These are phyloP conservation scores for Salix exigua DNA, from an alignment of 345 rosid genomes.

Conservation along the genomic window DNA sequence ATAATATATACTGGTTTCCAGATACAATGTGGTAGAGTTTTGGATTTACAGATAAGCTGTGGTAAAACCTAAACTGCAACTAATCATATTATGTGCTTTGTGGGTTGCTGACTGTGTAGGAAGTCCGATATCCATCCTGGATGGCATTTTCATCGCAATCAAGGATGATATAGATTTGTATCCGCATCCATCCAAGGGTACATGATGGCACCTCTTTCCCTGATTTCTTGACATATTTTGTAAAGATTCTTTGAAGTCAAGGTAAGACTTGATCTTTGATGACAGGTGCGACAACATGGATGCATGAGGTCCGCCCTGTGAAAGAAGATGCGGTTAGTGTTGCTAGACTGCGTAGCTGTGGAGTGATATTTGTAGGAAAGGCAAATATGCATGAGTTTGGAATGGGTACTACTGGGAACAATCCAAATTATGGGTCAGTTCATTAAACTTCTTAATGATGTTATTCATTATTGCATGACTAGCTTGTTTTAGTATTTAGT, in stretches of 20 bases:
- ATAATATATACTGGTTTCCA: not conserved
- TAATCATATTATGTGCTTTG: not conserved
- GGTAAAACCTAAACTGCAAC: constrained; percentile 6
- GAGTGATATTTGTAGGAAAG: constrained; percentile 79
- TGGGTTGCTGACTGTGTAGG: constrained; percentile 42
- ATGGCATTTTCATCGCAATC: constrained; percentile 81
- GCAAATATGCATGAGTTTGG: constrained; percentile 94
- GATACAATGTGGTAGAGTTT: too few species aligned
- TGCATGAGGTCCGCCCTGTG: constrained; percentile 66
- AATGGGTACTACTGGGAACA: constrained; percentile 94
- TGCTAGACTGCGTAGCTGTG: constrained; percentile 66
- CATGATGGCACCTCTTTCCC: not conserved
- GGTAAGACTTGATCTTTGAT: constrained; percentile 7
- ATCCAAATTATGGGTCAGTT: constrained; percentile 81
- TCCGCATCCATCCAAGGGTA: constrained; percentile 72
- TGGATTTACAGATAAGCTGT: not conserved
- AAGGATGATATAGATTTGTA: constrained; percentile 86
- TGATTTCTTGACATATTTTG: not conserved
- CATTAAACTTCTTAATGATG: constrained; percentile 1
- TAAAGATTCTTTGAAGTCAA: not conserved
- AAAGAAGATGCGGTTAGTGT: constrained; percentile 65
- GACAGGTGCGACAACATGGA: constrained; percentile 85
- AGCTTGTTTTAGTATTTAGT: not conserved
- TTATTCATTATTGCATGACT: not conserved
- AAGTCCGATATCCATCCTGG: constrained; percentile 64